Evolutionary conservation across 805 yeast genomes (phyloP), one percentile per base, ranked within the genome.

Genomic region (Candida succiphila): DNA sequence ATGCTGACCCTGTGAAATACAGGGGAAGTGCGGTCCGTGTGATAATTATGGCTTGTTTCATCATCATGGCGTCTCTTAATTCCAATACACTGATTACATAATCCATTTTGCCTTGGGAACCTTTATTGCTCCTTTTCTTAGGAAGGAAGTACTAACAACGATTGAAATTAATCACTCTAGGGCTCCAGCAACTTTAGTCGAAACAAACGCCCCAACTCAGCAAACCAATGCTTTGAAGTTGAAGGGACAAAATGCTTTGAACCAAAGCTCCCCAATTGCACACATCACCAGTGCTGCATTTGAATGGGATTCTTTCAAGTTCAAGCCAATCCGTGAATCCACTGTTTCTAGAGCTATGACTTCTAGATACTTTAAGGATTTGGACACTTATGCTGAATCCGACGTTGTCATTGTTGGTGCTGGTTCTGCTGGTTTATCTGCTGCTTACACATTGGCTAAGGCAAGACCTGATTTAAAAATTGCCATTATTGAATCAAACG

Each of bases 311-410:
- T 60, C 63, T 29, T 80, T 80, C 59, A 59, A 67, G 45, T 80
- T 80, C 57, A 69, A 75, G 12, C 86, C 86, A 36, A 80, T 80
- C 46, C 67, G 87, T 38, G 89, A 80, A 60, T 75, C 85, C 7
- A 75, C 82, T 2, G 88, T 81, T 23, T 77, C 87, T 7, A 69
- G 88, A 40, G 89, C 88, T 23, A 80, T 80, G 88, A 79, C 87
- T 28, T 63, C 62, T 38, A 71, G 88, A 43, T 80, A 80, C 59
- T 80, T 78, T 51, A 68, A 71, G 25, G 88, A 80, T 50, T 56
- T 80, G 48, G 82, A 80, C 63, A 76, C 73, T 54, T 78, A 72
- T 52, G 78, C 87, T 17, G 87, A 79, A 46, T 69, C 81, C 10
- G 89, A 80, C 48, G 69, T 80, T 30, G 81, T 80, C 29, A 75